Base-by-base conservation (phyloP, 768 basidiomycete species). In the Leccinum barrowsii region DNA sequence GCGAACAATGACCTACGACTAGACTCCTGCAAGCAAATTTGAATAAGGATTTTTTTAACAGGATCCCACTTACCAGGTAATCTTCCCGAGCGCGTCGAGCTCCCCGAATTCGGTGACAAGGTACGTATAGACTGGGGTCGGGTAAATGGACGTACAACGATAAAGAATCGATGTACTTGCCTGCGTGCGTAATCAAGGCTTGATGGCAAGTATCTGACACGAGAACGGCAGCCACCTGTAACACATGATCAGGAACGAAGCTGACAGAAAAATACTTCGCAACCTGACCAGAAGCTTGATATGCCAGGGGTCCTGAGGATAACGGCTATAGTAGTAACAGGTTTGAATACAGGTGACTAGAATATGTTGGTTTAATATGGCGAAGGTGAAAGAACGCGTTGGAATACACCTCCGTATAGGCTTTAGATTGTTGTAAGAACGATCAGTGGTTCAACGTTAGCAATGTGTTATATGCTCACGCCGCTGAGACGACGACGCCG, bases 301-400 rank as follows among this genome's bases (percentile, higher is more conserved):
- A 7, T 76, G 70, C 83, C 82, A 84, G 24, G 72, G 67, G 67
- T 85, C 84, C 34, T 71, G 74, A 56, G 81, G 78, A 64, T 85
- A 73, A 1, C 57, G 78, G 15, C 70, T 73, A 53, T 72, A 85
- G 65, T 85, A 85, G 62, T 80, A 85, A 75, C 76, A 84, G 1
- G 79, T 76, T 67, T 86, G 85, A 13, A 85, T 74, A 56, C 76
- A 74, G 12, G 84, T 84, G n/a, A 85, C 85, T 86, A 44, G 37
- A 0, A 40, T 8, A 49, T 32, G 30, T 7, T 11, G 17, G 44
- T 13, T 70, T 56, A 35, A 63, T 32, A n/a, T n/a, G 28, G 28
- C 4, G 28, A 24, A 50, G 28, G 57, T 51, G 40, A 50, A 60
- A 40, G 46, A 22, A 37, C 17, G n/a, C 6, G 13, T 37, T 32